Conservation (phyloP, 1,139 yeast species). For the Debaryomyces psychrophilus region DNA sequence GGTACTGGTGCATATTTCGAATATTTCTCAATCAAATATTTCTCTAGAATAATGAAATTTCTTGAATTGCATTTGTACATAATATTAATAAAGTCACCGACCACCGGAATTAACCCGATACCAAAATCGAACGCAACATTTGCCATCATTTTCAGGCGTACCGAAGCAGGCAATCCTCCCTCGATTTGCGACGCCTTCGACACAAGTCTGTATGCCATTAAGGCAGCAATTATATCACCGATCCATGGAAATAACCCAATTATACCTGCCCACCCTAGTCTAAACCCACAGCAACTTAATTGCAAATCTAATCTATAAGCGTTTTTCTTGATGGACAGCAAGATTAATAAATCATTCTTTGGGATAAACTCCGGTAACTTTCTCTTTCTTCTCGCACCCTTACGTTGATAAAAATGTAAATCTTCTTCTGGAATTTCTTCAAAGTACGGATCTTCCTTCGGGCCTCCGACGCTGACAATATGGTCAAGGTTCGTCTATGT, state of each 20-base stretch:
- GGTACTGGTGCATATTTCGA: slow-evolving; percentile 6
- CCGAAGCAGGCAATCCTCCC: slow-evolving; percentile 61
- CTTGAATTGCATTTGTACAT: slow-evolving; percentile 76
- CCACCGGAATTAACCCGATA: slow-evolving; percentile 70
- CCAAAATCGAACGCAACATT: slow-evolving; percentile 68
- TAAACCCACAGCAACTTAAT: slow-evolving; percentile 62
- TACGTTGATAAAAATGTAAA: slow-evolving; percentile 47
- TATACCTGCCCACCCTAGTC: slow-evolving; percentile 74
- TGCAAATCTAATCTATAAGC: slow-evolving; percentile 70
- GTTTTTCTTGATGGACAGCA: slow-evolving; percentile 57
- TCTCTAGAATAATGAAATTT: slow-evolving; percentile 66
- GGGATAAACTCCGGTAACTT: slow-evolving; percentile 60
- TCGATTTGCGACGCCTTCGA: slow-evolving; percentile 56
- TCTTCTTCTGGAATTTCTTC: slow-evolving; percentile 54
- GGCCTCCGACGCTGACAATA: slow-evolving; percentile 32
- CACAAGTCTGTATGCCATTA: slow-evolving; percentile 54
- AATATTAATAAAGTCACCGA: slow-evolving; percentile 71
- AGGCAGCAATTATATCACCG: slow-evolving; percentile 57
- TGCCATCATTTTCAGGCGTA: slow-evolving; percentile 56
- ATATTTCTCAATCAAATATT: slow-evolving; percentile 52
- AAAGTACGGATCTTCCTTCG: slow-evolving; percentile 47
- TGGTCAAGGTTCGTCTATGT: slow-evolving; percentile 42
- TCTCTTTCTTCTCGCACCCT: slow-evolving; percentile 51
- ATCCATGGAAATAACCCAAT: slow-evolving; percentile 70
- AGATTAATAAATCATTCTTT: slow-evolving; percentile 51